A percentile compares a stretch with the other conserved stretches of the same genome.
Conservation (phyloP, 1,284 basidiomycete genomes). For the Agroathelia rolfsii region DNA sequence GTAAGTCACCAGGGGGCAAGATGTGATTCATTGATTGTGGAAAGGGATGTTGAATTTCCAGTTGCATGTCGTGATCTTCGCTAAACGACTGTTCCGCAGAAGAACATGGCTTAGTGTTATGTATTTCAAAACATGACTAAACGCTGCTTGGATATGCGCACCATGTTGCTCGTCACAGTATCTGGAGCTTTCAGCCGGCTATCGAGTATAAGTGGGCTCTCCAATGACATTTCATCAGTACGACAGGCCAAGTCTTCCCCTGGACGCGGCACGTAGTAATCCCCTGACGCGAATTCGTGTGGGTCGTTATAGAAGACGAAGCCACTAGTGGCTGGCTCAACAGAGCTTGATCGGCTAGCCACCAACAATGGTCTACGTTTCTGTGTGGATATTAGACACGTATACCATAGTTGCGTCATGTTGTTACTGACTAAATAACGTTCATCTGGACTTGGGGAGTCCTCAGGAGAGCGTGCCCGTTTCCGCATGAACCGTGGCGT, state of each 20-base stretch:
- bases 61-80: neutral
- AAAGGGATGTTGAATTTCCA: neutral
- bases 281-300: conserved; percentile 11
- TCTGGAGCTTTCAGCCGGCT: conserved; percentile 7
- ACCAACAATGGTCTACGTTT: conserved; percentile 44
- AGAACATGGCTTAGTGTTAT: neutral
- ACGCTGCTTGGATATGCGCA: conserved; percentile 6
- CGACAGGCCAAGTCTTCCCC: conserved; percentile 63
- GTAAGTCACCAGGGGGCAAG: too few species aligned
- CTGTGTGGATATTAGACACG: conserved; percentile 23
- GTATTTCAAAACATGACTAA: neutral
- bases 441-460: conserved; percentile 30
- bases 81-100: neutral
- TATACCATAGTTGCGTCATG: conserved; percentile 1
- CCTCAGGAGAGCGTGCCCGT: conserved; percentile 46
- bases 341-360: conserved; percentile 16
- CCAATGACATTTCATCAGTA: conserved; percentile 47
- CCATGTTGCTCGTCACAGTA: conserved; percentile 11
- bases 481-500: conserved; percentile 25
- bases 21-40: conserved; percentile 11
- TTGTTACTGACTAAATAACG: conserved; percentile 38
- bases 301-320: conserved; percentile 11
- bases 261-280: conserved; percentile 23
- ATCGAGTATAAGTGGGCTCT: conserved; percentile 32
- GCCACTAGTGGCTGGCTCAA: too few species aligned